Conservation (phyloP, 805 yeast genomes). For the Wickerhamomyces pijperi region DNA sequence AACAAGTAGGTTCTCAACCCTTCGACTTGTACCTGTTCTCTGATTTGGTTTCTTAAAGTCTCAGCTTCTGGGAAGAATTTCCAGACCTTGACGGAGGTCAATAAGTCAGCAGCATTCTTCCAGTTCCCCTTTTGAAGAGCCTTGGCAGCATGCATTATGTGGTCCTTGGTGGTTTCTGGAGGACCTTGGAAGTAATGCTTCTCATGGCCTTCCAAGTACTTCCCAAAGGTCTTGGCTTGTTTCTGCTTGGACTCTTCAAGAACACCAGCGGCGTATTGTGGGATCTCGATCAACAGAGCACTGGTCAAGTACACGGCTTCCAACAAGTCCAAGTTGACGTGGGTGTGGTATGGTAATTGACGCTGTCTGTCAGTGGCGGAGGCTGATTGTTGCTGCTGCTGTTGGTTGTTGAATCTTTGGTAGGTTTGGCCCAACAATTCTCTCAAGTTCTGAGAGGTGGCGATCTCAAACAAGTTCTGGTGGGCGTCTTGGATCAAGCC, state of each 20-base stretch:
- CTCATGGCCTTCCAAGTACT: constrained; percentile 85
- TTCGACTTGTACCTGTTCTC: constrained; percentile 72
- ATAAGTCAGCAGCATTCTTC: constrained; percentile 61
- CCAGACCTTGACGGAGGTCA: constrained; percentile 80
- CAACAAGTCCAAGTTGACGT: constrained; percentile 87
- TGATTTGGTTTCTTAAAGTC: constrained; percentile 58
- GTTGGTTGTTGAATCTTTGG: constrained; percentile 49
- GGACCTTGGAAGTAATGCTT: constrained; percentile 95
- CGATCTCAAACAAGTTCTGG: constrained; percentile 78
- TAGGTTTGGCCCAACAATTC: constrained; percentile 89
- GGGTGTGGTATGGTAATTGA: constrained; percentile 95
- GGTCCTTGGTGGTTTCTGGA: constrained; percentile 92
- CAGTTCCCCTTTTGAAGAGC: constrained; percentile 85
- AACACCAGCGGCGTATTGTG: constrained; percentile 66
- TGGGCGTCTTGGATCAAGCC: constrained; percentile 82
- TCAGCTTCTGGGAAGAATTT: constrained; percentile 62
- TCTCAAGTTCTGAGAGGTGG: constrained; percentile 74
- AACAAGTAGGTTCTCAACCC: constrained; percentile 89
- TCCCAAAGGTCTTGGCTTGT: constrained; percentile 75
- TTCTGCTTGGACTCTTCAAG: constrained; percentile 49
- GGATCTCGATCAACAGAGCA: constrained; percentile 83
- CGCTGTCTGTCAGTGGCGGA: constrained; percentile 60
- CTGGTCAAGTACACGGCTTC: constrained; percentile 91
- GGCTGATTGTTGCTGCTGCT: not conserved
- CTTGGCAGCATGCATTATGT: constrained; percentile 84